A percentile compares a stretch with the other conserved stretches of the same genome.
phyloP scores from a whole-genome alignment of 805 yeast species.

The Yamadazyma akitaensis region DNA sequence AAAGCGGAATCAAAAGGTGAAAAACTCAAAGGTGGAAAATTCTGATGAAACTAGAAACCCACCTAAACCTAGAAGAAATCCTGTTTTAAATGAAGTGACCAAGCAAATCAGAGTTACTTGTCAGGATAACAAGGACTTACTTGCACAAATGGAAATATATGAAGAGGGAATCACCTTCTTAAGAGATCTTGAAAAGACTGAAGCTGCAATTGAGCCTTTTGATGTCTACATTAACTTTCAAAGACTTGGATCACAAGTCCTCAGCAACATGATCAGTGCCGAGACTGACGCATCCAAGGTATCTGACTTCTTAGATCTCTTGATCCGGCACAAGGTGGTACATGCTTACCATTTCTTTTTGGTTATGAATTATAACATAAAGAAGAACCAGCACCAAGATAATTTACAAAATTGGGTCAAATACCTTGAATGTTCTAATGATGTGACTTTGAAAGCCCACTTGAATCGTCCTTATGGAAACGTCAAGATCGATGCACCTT shows the following conservation, averaged over 20 bases:
- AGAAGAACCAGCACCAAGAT: conserved; percentile 18
- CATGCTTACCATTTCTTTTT: conserved; percentile 30
- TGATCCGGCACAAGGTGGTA: conserved; percentile 29
- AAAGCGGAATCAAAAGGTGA: not conserved
- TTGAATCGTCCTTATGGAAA: not conserved
- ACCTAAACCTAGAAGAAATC: conserved; percentile 13
- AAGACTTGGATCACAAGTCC: conserved; percentile 18
- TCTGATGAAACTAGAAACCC: conserved; percentile 15
- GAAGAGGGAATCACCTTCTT: conserved; percentile 40
- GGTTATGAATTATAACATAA: conserved; percentile 19
- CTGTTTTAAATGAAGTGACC: conserved; percentile 26
- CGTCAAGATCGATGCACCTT: not conserved
- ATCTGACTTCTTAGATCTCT: conserved; percentile 25
- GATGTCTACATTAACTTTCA: conserved; percentile 26
- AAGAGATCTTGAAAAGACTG: conserved; percentile 34
- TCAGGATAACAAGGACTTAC: not conserved
- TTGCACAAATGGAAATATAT: conserved; percentile 24
- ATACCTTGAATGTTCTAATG: conserved; percentile 22
- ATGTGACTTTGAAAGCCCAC: not conserved
- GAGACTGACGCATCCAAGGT: conserved; percentile 1
- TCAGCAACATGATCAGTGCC: conserved; percentile 12
- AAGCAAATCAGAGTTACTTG: not conserved
- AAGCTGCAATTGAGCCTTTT: conserved; percentile 24
- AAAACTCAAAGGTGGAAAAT: conserved; percentile 5
- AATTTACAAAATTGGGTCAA: conserved; percentile 34